A percentile compares a stretch with the other conserved stretches of the same genome.
Conservation (phyloP, 1,139 yeast species). For the Pichia sp. region DNA sequence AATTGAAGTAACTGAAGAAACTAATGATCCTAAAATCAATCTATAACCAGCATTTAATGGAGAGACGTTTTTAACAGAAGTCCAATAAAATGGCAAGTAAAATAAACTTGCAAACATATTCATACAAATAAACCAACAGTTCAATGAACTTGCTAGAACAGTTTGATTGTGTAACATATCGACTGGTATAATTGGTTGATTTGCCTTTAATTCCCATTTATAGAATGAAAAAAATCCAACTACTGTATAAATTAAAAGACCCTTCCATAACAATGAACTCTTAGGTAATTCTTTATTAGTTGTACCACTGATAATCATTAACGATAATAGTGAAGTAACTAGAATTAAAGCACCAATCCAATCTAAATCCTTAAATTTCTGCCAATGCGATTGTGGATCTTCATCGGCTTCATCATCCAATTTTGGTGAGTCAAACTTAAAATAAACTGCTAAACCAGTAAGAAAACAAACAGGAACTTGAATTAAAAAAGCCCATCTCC, state of each 20-base stretch:
- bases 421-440: conserved; percentile 38
- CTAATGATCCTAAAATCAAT: conserved; percentile 29
- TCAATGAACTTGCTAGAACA: conserved; percentile 27
- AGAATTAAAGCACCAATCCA: conserved; percentile 41
- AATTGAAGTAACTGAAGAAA: conserved; percentile 27
- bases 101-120: conserved; percentile 27
- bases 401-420: conserved; percentile 26
- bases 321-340: conserved; percentile 37
- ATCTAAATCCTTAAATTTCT: conserved; percentile 56
- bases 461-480: conserved; percentile 44
- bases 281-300: conserved; percentile 44
- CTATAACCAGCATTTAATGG: conserved; percentile 32
- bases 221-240: conserved; percentile 18
- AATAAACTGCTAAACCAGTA: conserved; percentile 35
- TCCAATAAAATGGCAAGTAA: conserved; percentile 30
- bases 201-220: conserved; percentile 21
- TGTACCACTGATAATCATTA: conserved; percentile 43
- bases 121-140: conserved; percentile 33
- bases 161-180: conserved; percentile 26
- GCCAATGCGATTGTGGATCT: conserved; percentile 28
- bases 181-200: conserved; percentile 29
- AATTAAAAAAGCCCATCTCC: conserved; percentile 45
- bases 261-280: conserved; percentile 33
- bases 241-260: conserved; percentile 16
- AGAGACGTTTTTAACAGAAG: conserved; percentile 25